Percentiles rank a stretch among this genome's conserved stretches.
phyloP scores from a whole-genome alignment of 768 basidiomycete species.

The Pleurotus tuber-regium region DNA sequence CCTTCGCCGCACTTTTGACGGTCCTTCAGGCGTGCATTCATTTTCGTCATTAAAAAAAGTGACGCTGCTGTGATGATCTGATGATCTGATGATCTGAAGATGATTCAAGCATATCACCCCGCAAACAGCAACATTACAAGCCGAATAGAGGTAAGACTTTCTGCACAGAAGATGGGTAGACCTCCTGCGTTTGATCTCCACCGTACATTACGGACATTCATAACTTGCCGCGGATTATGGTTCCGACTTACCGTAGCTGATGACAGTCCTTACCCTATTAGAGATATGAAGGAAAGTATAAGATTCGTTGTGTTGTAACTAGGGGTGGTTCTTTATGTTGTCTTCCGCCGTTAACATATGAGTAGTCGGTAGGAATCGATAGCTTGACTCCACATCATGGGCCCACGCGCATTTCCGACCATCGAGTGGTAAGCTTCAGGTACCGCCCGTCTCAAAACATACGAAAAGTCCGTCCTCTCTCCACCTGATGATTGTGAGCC shows the following conservation, averaged over 20 bases:
- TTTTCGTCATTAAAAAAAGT: not conserved
- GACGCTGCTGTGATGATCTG: not conserved
- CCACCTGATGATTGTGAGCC: not conserved
- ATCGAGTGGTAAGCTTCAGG: too few species aligned
- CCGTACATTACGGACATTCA: not conserved
- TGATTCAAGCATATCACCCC: not conserved
- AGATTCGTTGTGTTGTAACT: too few species aligned
- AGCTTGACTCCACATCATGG: not conserved
- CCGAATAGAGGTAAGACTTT: not conserved
- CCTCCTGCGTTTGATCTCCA: not conserved
- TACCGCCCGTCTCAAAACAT: too few species aligned
- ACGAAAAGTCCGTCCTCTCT: not conserved
- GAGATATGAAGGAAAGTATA: too few species aligned
- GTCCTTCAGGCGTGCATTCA: constrained; percentile 5
- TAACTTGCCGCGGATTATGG: not conserved
- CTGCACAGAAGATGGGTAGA: constrained; percentile 1
- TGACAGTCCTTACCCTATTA: too few species aligned
- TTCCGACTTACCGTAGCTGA: not conserved
- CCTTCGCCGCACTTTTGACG: constrained; percentile 6
- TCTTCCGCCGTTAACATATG: too few species aligned
- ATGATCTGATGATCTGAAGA: not conserved
- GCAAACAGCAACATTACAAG: not conserved
- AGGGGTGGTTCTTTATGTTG: too few species aligned
- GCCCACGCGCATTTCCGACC: not conserved
- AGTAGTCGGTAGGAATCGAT: too few species aligned